Conservation (phyloP, 495 filamentous ascomycete genomes). For the Melanomma pulvis-pyrius region DNA sequence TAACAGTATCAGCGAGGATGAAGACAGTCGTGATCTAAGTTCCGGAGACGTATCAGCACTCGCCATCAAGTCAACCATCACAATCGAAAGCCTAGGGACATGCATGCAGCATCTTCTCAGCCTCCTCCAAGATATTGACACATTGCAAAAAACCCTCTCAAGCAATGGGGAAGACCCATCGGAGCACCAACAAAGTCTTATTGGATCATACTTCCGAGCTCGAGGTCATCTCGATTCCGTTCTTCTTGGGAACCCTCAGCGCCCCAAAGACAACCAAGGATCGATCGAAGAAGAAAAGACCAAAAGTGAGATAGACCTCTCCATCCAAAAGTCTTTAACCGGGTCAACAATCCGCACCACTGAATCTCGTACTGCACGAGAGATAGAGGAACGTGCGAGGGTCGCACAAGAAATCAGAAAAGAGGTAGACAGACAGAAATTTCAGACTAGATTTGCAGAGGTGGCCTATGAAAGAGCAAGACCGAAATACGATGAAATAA, state of each 20-base stretch:
- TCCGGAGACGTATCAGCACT: background rate
- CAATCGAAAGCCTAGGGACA: conserved; percentile 14
- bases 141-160: conserved; percentile 14
- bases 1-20: background rate
- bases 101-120: conserved; percentile 31
- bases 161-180: conserved; percentile 13
- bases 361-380: background rate
- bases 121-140: conserved; percentile 29
- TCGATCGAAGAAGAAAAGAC: background rate
- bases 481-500: too few relatives aligned
- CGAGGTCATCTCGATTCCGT: conserved; percentile 26
- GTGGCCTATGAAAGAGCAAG: too few relatives aligned
- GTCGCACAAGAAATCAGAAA: too few relatives aligned
- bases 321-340: background rate
- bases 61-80: conserved; percentile 29
- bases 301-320: background rate
- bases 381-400: too few relatives aligned
- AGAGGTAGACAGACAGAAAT: conserved; percentile 8
- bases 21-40: background rate
- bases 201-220: conserved; percentile 34
- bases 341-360: background rate
- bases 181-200: conserved; percentile 33
- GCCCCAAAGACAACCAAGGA: background rate
- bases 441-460: too few relatives aligned
- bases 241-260: conserved; percentile 24